Conservation (phyloP, 2,329 filamentous ascomycete species). For the Diaporthe sp. region DNA sequence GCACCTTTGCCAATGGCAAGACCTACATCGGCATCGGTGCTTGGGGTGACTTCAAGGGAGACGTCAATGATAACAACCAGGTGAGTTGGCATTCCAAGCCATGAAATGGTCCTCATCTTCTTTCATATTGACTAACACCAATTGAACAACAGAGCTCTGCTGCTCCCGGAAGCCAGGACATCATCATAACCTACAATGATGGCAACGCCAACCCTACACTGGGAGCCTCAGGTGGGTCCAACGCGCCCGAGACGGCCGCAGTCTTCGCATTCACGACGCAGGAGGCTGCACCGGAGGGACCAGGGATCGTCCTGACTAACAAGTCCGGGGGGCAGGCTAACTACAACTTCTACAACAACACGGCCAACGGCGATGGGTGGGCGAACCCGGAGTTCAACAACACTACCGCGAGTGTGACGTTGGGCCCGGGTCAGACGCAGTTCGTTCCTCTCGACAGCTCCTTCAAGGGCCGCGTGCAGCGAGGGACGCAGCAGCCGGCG, state of each 20-base stretch:
- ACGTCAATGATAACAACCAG: conserved; percentile 51
- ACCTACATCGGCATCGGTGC: conserved; percentile 57
- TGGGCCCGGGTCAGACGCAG: neutral
- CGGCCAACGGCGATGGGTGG: conserved; percentile 13
- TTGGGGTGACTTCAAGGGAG: conserved; percentile 51
- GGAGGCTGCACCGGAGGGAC: neutral
- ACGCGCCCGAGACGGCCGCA: neutral
- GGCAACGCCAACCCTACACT: conserved; percentile 43
- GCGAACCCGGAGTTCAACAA: conserved; percentile 22
- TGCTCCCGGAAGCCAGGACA: conserved; percentile 55
- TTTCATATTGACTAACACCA: neutral
- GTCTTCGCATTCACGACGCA: neutral
- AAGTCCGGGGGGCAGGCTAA: conserved; percentile 20
- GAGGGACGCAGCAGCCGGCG: conserved; percentile 52
- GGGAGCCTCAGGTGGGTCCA: conserved; percentile 23
- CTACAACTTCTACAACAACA: conserved; percentile 24
- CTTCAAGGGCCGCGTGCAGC: conserved; percentile 48
- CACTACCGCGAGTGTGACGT: conserved; percentile 4
- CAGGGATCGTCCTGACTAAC: conserved; percentile 18
- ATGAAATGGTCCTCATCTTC: neutral
- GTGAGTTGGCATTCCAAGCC: neutral
- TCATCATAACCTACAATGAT: conserved; percentile 55
- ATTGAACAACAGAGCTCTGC: conserved; percentile 49
- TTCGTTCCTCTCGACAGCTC: conserved; percentile 1
- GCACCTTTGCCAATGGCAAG: conserved; percentile 55